phyloP scores from a whole-genome alignment of 495 filamentous ascomycete genomes.

The Neurospora sp. region DNA sequence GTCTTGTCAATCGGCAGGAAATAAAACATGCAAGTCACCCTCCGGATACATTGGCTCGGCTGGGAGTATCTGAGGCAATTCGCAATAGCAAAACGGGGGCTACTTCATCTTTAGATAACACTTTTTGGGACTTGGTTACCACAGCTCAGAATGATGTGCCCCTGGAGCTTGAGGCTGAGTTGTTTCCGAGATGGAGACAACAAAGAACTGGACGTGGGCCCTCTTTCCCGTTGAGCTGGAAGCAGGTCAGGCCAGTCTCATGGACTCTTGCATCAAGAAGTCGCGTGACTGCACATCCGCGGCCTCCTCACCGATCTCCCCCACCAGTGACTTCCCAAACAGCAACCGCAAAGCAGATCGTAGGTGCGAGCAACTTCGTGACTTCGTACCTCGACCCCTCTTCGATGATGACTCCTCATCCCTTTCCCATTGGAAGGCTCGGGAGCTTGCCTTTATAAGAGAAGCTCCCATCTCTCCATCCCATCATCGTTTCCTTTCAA shows the following conservation, averaged over 20 bases:
- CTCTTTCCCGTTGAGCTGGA: not conserved
- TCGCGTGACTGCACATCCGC: slow-evolving; percentile 21
- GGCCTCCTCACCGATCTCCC: slow-evolving; percentile 10
- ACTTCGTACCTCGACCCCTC: not conserved
- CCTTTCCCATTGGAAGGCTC: not conserved
- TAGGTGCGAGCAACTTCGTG: not conserved
- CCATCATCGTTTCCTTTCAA: slow-evolving; percentile 6
- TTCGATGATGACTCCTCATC: not conserved
- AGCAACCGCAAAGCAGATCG: not conserved
- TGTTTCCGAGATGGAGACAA: not conserved
- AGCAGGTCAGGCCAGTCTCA: slow-evolving; percentile 15
- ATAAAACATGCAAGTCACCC: slow-evolving; percentile 2
- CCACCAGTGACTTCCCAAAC: not conserved
- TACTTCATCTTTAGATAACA: not conserved
- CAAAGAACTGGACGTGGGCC: slow-evolving; percentile 3
- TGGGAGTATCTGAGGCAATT: not conserved
- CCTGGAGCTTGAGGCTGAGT: not conserved
- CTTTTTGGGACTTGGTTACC: not conserved
- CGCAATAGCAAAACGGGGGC: not conserved
- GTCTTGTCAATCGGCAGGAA: slow-evolving; percentile 15
- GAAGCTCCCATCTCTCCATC: slow-evolving; percentile 11
- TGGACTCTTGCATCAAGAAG: slow-evolving; percentile 16
- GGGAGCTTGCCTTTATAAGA: slow-evolving; percentile 11
- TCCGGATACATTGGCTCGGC: slow-evolving; percentile 13
- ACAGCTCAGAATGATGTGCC: not conserved